A percentile compares a stretch with the other conserved stretches of the same genome.
Conservation (phyloP, 108 stramenopile genomes). For the Pseudonitzschia pungens region DNA sequence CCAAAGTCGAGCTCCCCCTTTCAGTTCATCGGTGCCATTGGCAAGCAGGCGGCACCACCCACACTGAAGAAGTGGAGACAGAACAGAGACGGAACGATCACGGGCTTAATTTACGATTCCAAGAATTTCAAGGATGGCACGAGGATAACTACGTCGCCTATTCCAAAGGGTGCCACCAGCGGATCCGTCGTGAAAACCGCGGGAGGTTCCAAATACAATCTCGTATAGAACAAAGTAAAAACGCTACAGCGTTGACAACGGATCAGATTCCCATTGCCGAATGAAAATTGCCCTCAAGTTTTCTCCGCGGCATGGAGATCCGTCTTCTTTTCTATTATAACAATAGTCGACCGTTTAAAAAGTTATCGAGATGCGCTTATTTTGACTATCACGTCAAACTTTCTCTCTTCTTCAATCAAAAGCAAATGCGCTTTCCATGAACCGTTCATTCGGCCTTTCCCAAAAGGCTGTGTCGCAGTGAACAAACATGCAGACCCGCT, state of each 20-base stretch:
- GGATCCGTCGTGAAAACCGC: slow-evolving; percentile 67
- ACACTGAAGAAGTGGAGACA: slow-evolving; percentile 49
- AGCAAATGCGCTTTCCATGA: no score
- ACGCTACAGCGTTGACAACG: no score
- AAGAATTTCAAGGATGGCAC: slow-evolving; percentile 66
- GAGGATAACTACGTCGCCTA: slow-evolving; percentile 83
- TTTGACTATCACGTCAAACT: no score
- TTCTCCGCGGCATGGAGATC: no score
- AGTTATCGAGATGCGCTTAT: no score
- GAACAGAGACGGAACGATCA: slow-evolving; percentile 71
- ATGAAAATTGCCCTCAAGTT: no score
- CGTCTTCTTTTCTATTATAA: no score
- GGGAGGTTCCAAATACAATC: slow-evolving; percentile 73
- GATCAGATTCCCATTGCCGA: no score
- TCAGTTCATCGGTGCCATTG: slow-evolving; percentile 7
- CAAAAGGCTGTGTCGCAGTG: no score
- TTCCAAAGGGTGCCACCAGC: slow-evolving; percentile 54
- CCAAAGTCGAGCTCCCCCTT: not conserved
- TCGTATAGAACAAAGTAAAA: slow-evolving; percentile 35
- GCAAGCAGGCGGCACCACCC: slow-evolving; percentile 6
- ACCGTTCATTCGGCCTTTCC: no score
- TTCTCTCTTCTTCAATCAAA: no score
- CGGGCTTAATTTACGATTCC: slow-evolving; percentile 71
- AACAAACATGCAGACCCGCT: no score
- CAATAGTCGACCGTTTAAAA: not conserved